A percentile compares a stretch with the other conserved stretches of the same genome.
phyloP scores from a whole-genome alignment of 169 alveolate species.

The Eimeria sp. region DNA sequence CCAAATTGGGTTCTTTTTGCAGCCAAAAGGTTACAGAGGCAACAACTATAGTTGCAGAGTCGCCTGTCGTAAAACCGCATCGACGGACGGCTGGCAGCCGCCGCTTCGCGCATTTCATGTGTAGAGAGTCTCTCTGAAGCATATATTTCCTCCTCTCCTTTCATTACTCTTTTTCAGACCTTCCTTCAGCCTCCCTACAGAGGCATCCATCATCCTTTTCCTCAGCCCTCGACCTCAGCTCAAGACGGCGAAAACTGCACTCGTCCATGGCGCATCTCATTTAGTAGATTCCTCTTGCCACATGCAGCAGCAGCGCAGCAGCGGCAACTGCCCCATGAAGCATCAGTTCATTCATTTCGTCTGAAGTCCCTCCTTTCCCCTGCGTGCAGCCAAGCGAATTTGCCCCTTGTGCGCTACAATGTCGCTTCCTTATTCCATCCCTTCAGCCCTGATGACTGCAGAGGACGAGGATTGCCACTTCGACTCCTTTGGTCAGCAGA shows the following conservation, averaged over 20 bases:
- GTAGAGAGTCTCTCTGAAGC: neutral
- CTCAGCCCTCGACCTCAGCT: neutral
- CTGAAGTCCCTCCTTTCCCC: neutral
- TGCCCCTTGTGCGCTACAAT: neutral
- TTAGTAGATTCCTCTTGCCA: neutral
- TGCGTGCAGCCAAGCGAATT: neutral
- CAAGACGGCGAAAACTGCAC: neutral
- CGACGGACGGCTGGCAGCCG: conserved; percentile 37
- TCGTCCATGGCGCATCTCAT: neutral
- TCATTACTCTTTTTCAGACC: neutral
- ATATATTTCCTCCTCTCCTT: neutral
- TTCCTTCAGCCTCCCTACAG: neutral
- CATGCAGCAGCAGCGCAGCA: neutral
- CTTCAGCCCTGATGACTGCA: neutral
- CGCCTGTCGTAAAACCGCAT: neutral
- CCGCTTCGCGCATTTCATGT: neutral
- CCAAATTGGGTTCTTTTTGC: neutral
- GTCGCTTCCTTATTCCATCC: neutral
- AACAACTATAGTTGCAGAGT: neutral
- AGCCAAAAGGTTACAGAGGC: neutral
- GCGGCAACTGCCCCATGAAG: neutral
- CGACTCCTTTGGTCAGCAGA: neutral
- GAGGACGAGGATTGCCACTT: neutral
- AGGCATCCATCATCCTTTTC: neutral
- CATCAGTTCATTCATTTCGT: neutral